These are phyloP conservation scores for Apiotrichum laibachii DNA, from an alignment of 1,284 basidiomycete species.

Conservation along the genomic window DNA sequence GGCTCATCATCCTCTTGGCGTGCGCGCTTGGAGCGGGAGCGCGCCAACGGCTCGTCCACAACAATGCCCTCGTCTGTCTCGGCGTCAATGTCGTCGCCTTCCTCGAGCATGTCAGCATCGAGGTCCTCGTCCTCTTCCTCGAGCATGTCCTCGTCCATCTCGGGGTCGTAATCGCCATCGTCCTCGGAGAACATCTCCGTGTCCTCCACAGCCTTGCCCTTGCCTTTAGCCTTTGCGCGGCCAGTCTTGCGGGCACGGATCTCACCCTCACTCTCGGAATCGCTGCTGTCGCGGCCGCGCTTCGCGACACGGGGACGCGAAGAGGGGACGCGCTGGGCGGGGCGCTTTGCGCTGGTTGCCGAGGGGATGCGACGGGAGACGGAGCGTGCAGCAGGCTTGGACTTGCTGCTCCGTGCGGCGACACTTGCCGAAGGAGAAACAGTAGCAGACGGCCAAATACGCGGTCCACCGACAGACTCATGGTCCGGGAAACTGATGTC, in stretches of 20 bases:
- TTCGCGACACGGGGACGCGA: not conserved
- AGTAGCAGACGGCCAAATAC: not conserved
- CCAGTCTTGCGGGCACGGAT: not conserved
- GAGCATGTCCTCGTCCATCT: conserved; percentile 3
- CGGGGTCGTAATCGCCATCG: not conserved
- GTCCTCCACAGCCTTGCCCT: not conserved
- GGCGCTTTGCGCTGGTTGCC: not conserved
- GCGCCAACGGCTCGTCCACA: conserved; percentile 9
- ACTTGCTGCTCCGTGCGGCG: too few species aligned
- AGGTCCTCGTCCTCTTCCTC: conserved; percentile 8
- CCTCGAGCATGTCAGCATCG: not conserved
- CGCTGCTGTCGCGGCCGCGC: not conserved
- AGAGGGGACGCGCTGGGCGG: not conserved
- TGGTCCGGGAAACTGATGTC: not conserved
- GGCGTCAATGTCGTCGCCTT: not conserved
- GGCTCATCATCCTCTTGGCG: conserved; percentile 13
- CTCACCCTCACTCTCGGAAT: conserved; percentile 4
- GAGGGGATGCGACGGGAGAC: not conserved
- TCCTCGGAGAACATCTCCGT: too few species aligned
- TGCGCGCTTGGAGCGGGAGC: conserved; percentile 7
- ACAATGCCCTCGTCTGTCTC: conserved; percentile 8
- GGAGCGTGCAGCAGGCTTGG: too few species aligned
- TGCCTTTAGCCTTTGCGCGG: not conserved
- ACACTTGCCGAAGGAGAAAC: too few species aligned
- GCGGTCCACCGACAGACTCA: not conserved